A percentile compares a stretch with the other conserved stretches of the same genome.
Conservation (phyloP, 495 filamentous ascomycete genomes). For the Penicillium diatomitis region DNA sequence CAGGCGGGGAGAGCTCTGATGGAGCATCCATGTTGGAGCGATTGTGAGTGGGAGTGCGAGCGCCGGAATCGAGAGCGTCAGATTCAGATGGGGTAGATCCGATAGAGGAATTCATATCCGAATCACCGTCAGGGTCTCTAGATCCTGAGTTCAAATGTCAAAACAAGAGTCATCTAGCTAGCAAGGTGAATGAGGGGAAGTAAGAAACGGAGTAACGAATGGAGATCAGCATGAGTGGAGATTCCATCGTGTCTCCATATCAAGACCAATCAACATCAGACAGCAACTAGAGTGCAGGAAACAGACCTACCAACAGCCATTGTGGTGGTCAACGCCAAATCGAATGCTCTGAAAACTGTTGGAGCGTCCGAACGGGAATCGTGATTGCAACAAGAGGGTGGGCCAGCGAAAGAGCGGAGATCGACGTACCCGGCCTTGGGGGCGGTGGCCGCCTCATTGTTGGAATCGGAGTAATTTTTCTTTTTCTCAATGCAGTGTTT, state of each 20-base stretch:
- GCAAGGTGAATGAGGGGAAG: background rate
- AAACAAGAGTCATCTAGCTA: background rate
- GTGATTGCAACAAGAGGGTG: background rate
- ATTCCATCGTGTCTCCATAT: background rate
- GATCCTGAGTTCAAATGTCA: slow-evolving; percentile 8
- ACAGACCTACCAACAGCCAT: slow-evolving; percentile 17
- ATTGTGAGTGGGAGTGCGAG: slow-evolving; percentile 29
- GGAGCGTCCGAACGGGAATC: background rate
- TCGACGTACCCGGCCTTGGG: slow-evolving; percentile 3
- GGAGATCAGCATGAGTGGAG: background rate
- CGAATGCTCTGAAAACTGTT: too few relatives aligned
- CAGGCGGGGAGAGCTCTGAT: slow-evolving; percentile 46
- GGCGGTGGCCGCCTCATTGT: slow-evolving; percentile 18
- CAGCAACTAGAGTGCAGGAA: background rate
- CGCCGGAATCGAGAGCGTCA: slow-evolving; percentile 22
- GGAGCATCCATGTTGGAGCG: slow-evolving; percentile 9
- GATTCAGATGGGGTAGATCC: slow-evolving; percentile 29
- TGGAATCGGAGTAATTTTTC: slow-evolving; percentile 15
- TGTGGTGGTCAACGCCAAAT: background rate
- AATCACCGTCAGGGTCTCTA: slow-evolving; percentile 46
- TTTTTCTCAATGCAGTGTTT: slow-evolving; percentile 4
- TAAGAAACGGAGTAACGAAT: background rate
- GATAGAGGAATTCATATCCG: slow-evolving; percentile 47
- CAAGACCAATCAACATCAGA: too few relatives aligned
- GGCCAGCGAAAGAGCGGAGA: slow-evolving; percentile 6